Percentiles rank a stretch among this genome's conserved stretches.
Conservation (phyloP, 164 flowering plant genomes). For the Vitis vinifera region ASM3070453v1 NC_081812.1:14942001-14942500, state of each 20-base stretch:
- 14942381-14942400: conserved; percentile 61
- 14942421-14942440: too few relatives aligned
- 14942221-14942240: conserved; percentile 53
- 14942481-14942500: too few relatives aligned
- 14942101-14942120: conserved; percentile 48
- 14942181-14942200: conserved; percentile 64
- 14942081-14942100: conserved; percentile 55
- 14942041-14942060: conserved; percentile 52
- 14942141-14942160: conserved; percentile 60
- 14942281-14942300: conserved; percentile 54
- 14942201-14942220: conserved; percentile 51
- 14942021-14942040: conserved; percentile 55
- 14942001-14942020: conserved; percentile 54
- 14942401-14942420: conserved; percentile 38
- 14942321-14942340: conserved; percentile 55
- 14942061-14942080: conserved; percentile 68
- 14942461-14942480: too few relatives aligned
- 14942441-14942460: too few relatives aligned
- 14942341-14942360: conserved; percentile 62
- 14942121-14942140: conserved; percentile 47
- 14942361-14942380: conserved; percentile 57
- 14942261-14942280: conserved; percentile 74
- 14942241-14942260: conserved; percentile 63
- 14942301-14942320: conserved; percentile 52
- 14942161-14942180: conserved; percentile 64